Conservation (phyloP, 805 yeast species). For the Yarrowia sp. region DNA sequence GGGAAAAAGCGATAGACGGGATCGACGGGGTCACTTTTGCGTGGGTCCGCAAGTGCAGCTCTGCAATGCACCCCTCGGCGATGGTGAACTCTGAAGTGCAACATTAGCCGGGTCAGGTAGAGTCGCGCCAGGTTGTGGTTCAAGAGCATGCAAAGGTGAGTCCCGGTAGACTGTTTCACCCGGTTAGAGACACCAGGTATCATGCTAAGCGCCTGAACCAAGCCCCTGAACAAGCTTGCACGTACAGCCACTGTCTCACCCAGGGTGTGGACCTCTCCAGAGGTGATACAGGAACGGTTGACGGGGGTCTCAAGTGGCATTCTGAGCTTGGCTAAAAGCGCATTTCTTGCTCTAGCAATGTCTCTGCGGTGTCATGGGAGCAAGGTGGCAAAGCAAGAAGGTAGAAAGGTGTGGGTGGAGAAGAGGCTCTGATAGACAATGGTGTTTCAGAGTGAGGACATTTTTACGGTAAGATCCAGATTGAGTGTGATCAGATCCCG, state of each 20-base stretch:
- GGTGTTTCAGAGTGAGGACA: neutral
- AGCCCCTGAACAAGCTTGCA: neutral
- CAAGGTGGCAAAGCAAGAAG: neutral
- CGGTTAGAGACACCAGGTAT: neutral
- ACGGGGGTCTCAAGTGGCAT: neutral
- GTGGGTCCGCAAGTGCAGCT: neutral
- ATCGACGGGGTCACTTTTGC: neutral
- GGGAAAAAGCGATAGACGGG: slow-evolving; percentile 1
- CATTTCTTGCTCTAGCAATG: neutral
- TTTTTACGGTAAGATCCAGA: neutral
- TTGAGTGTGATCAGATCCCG: neutral
- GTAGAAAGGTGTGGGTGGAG: neutral
- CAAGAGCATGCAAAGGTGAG: neutral
- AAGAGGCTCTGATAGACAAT: neutral
- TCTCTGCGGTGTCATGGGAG: neutral
- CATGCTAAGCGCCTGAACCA: no score
- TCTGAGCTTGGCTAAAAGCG: neutral
- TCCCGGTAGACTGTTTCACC: neutral
- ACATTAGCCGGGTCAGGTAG: slow-evolving; percentile 15
- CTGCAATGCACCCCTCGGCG: neutral
- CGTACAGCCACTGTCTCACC: neutral
- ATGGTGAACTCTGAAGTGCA: slow-evolving; percentile 7
- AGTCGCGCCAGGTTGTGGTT: neutral
- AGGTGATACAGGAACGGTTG: neutral
- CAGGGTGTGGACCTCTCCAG: neutral